These are phyloP conservation scores for Themeda triandra DNA, from an alignment of 176 grass and related monocot species.

Conservation along the genomic window DNA sequence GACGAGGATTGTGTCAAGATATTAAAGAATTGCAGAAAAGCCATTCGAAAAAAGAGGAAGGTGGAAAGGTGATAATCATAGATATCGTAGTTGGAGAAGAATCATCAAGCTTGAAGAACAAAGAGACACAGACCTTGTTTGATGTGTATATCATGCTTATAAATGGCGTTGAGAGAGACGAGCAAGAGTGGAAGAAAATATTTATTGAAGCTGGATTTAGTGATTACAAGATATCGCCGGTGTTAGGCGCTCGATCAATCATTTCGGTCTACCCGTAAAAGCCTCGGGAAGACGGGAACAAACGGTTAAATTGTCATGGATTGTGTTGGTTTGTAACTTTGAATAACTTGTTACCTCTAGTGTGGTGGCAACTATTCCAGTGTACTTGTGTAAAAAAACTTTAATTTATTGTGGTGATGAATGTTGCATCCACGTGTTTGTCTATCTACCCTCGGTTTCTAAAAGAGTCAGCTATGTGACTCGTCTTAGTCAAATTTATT, in stretches of 20 bases:
- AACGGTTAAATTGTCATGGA: neutral
- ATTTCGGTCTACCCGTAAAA: constrained; percentile 20
- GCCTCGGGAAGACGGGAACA: neutral
- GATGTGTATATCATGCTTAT: constrained; percentile 40
- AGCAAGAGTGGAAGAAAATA: constrained; percentile 48
- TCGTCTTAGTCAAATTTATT: too few relatives aligned
- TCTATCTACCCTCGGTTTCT: too few relatives aligned
- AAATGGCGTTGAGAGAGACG: constrained; percentile 30
- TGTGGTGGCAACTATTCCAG: neutral
- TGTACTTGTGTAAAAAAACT: too few relatives aligned
- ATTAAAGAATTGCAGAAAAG: constrained; percentile 42
- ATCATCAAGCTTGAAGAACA: neutral
- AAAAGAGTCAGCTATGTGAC: too few relatives aligned
- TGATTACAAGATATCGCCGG: constrained; percentile 35
- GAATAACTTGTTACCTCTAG: neutral
- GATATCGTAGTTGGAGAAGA: constrained; percentile 32
- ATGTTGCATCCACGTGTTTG: too few relatives aligned
- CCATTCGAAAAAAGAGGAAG: constrained; percentile 16
- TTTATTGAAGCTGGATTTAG: constrained; percentile 43
- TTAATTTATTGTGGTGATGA: too few relatives aligned
- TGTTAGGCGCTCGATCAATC: constrained; percentile 27
- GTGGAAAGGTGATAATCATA: constrained; percentile 54
- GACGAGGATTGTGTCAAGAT: constrained; percentile 43
- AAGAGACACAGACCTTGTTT: constrained; percentile 27
- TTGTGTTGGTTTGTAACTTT: neutral